phyloP scores from a whole-genome alignment of 2,329 filamentous ascomycete species.

The Phoma herbarum region DNA sequence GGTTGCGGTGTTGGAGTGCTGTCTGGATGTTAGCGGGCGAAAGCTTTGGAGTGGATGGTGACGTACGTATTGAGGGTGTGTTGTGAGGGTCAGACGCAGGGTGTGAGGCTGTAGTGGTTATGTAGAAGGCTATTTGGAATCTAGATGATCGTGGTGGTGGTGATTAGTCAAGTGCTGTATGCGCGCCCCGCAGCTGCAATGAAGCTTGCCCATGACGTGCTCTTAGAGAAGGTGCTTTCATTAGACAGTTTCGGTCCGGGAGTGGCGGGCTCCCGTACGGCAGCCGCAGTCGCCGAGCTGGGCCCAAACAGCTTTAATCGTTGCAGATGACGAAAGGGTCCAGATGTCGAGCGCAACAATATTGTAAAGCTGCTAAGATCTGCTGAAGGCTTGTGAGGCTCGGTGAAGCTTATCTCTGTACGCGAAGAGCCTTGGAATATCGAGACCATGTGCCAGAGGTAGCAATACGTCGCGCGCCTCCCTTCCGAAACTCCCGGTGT shows the following conservation, averaged over 20 bases:
- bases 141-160: slow-evolving; percentile 8
- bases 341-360: slow-evolving; percentile 3
- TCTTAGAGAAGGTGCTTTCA: slow-evolving; percentile 21
- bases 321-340: slow-evolving; percentile 18
- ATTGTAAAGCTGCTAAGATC: background rate
- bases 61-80: slow-evolving; percentile 3
- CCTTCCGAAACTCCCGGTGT: slow-evolving; percentile 21
- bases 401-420: background rate
- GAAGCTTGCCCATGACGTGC: slow-evolving; percentile 45
- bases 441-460: slow-evolving; percentile 7
- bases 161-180: slow-evolving; percentile 32
- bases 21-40: background rate
- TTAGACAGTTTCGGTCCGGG: slow-evolving; percentile 25
- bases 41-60: background rate
- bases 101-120: background rate
- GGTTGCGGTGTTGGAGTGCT: slow-evolving; percentile 52
- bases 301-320: slow-evolving; percentile 18
- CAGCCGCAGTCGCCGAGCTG: slow-evolving; percentile 13
- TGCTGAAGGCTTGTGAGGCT: background rate
- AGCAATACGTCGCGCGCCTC: slow-evolving; percentile 9
- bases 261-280: slow-evolving; percentile 28
- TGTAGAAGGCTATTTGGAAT: slow-evolving; percentile 33
- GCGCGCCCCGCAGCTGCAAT: slow-evolving; percentile 42
- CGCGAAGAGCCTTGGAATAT: background rate
- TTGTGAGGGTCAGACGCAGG: background rate